phyloP scores from a whole-genome alignment of 2,329 filamentous ascomycete species.

The Pseudocercospora pini-densiflorae region DNA sequence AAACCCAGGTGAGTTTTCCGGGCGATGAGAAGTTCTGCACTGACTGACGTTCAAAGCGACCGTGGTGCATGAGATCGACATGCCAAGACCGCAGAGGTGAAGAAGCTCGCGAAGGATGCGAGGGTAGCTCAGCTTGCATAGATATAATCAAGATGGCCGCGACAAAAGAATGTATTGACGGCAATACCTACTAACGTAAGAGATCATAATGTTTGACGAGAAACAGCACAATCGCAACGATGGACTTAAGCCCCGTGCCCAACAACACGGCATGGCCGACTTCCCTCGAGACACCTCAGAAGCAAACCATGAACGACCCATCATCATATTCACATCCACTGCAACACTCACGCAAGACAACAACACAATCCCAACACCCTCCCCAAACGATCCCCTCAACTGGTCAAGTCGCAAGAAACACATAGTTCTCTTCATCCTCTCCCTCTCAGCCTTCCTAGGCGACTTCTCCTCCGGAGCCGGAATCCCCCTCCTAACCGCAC shows the following conservation, averaged over 20 bases:
- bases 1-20: not conserved
- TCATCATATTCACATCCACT: too few relatives aligned
- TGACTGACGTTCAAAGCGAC: not conserved
- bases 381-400: slow-evolving; percentile 6
- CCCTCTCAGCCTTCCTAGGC: slow-evolving; percentile 2
- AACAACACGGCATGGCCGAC: too few relatives aligned
- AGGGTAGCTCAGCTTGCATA: not conserved
- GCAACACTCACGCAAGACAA: too few relatives aligned
- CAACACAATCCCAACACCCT: not conserved
- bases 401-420: slow-evolving; percentile 10
- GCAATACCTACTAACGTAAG: not conserved
- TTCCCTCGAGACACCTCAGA: too few relatives aligned
- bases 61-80: not conserved
- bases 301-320: too few relatives aligned
- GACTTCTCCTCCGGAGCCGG: slow-evolving; percentile 8
- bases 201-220: not conserved
- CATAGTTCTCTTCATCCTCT: not conserved
- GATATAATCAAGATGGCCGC: not conserved
- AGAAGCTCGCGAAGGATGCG: not conserved
- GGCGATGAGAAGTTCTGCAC: not conserved
- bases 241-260: too few relatives aligned
- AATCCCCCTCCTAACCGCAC: not conserved
- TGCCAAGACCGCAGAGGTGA: not conserved
- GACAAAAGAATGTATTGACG: not conserved
- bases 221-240: too few relatives aligned